Percentiles rank a stretch among this genome's conserved stretches.
phyloP scores from a whole-genome alignment of 2,329 filamentous ascomycete genomes.

The Gaeumannomyces sp. region DNA sequence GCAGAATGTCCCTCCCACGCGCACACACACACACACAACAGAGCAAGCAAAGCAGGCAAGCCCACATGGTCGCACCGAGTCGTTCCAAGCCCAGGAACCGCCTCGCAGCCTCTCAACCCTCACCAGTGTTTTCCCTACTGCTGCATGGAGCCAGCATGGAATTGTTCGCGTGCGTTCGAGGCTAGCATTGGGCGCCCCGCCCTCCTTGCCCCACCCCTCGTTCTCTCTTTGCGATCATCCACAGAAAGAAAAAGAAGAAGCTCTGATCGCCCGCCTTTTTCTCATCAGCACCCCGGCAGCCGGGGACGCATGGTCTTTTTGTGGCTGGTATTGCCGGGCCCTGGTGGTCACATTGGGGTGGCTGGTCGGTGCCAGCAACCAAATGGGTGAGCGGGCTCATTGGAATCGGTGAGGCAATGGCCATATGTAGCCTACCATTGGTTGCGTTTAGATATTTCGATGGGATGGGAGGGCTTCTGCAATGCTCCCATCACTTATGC shows the following conservation, averaged over 20 bases:
- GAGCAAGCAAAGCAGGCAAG: neutral
- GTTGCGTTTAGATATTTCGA: no score
- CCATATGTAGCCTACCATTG: neutral
- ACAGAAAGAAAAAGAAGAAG: neutral
- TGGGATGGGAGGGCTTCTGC: neutral
- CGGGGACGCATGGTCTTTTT: neutral
- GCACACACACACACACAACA: no score
- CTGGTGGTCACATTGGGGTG: neutral
- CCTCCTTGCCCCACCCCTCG: slow-evolving; percentile 1
- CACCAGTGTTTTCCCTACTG: neutral
- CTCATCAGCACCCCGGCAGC: neutral
- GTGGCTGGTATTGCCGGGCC: neutral
- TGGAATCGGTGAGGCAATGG: neutral
- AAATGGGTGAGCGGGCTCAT: neutral
- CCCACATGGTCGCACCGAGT: neutral
- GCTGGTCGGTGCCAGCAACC: neutral
- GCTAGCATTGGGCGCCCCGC: slow-evolving; percentile 4
- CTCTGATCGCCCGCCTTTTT: neutral
- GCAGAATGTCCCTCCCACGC: neutral
- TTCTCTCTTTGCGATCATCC: neutral
- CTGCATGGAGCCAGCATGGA: slow-evolving; percentile 3
- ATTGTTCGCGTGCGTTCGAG: slow-evolving; percentile 7
- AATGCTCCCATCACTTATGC: neutral
- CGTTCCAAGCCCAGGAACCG: neutral
- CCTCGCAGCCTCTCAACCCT: neutral